Evolutionary conservation across 2,329 filamentous ascomycete genomes (phyloP), one percentile per base, ranked within the genome.

Genomic region (Lachnellula arida): DNA sequence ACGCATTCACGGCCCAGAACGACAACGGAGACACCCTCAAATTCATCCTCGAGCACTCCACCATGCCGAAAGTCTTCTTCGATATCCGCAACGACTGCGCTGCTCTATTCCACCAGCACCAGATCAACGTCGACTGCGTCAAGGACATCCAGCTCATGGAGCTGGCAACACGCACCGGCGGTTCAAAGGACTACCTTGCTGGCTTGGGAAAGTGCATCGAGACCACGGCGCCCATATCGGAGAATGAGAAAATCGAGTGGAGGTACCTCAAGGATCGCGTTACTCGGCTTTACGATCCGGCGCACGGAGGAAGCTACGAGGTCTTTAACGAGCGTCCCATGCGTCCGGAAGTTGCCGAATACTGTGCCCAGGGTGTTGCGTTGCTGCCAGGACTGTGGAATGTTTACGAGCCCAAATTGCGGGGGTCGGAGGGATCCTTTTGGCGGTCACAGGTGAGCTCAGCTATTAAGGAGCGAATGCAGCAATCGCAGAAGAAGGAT

Each of bases 31-130:
- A 51, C 49, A 70, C 65, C 0, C 55, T 72, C 32, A 68, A 68
- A 53, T 52, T 63, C 47, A 66, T 72, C 35, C 64, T 72, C 2
- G 37, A 73, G 56, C 51, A 58, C 6, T 23, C 47, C 35, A 44
- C 59, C 0, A 69, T 70, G 22, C 51, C 63, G 14, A 60, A 63
- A 39, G 54, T 58, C 52, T 61, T 84, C 55, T 85, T 82, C 60
- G 81, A 85, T 58, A 72, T 84, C 14, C 77, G 80, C 2, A 80
- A 79, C 58, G 80, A 84, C 61, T 80, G 81, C 0, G 78, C 84
- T 62, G 80, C 81, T 0, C 66, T 85, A 0, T 81, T 72, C 62
- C 63, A 51, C 46, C 76, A 60, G 43, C 56, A 51, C 42, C 49
- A 47, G 28, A 23, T 60, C 7, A 19, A n/a, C n/a, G 22, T 56